These are phyloP conservation scores for Hericium coralloides DNA, from an alignment of 768 basidiomycete species.

Conservation along the genomic window DNA sequence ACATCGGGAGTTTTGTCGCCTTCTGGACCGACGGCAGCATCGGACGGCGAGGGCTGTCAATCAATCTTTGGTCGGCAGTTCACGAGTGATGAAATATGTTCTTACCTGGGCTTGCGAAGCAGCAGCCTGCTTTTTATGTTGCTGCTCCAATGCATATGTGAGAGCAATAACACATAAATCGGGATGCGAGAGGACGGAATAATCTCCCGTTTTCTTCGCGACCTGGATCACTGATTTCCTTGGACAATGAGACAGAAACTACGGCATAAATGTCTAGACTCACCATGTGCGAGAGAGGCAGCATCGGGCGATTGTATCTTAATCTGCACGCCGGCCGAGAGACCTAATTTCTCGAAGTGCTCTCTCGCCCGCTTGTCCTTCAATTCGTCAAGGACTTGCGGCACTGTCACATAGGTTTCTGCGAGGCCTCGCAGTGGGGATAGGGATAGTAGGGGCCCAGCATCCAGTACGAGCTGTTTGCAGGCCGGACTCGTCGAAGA, in stretches of 20 bases:
- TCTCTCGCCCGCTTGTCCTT: conserved; percentile 83
- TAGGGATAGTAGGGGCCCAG: conserved; percentile 84
- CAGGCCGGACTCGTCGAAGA: conserved; percentile 36
- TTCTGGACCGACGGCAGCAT: background rate
- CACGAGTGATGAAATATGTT: background rate
- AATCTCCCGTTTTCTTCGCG: conserved; percentile 96
- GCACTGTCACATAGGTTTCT: conserved; percentile 77
- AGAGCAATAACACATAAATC: conserved; percentile 90
- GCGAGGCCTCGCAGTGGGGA: conserved; percentile 88
- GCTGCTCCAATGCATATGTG: conserved; percentile 67
- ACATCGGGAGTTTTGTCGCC: background rate
- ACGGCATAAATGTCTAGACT: conserved; percentile 12
- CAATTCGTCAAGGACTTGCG: conserved; percentile 84
- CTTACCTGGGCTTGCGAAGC: conserved; percentile 19
- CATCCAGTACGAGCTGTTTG: conserved; percentile 83
- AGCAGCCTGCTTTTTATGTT: conserved; percentile 27
- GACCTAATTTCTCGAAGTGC: conserved; percentile 72
- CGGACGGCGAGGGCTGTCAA: background rate
- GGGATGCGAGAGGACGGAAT: conserved; percentile 80
- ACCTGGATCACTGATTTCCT: conserved; percentile 65
- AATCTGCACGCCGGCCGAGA: conserved; percentile 70
- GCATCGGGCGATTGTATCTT: conserved; percentile 63
- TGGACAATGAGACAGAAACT: conserved; percentile 4
- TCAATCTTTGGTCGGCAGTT: background rate
- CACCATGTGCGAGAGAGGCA: conserved; percentile 56